Percentiles rank a stretch among this genome's conserved stretches.
These are phyloP conservation scores for Penicillium psychrosexuale DNA, from an alignment of 2,329 filamentous ascomycete species.

Conservation along the genomic window DNA sequence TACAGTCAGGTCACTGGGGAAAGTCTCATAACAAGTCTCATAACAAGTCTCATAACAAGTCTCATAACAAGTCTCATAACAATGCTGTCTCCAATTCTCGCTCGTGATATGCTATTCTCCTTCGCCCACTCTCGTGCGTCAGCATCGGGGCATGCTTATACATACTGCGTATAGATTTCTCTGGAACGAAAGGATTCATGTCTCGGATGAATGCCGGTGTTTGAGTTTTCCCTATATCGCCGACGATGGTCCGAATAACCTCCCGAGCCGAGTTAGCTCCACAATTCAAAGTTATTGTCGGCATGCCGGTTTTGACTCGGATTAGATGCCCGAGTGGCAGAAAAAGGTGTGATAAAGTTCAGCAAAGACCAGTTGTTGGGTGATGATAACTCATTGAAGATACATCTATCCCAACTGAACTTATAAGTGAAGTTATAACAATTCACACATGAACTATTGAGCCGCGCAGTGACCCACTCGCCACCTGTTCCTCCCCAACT, in stretches of 20 bases:
- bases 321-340: background rate
- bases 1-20: background rate
- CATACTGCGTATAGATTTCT: background rate
- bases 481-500: background rate
- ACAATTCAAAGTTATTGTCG: background rate
- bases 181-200: background rate
- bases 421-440: too few relatives aligned
- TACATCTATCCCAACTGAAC: background rate
- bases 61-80: too few relatives aligned
- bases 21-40: too few relatives aligned
- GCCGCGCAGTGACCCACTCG: background rate
- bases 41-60: too few relatives aligned
- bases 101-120: background rate
- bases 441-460: background rate
- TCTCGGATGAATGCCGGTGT: constrained; percentile 10
- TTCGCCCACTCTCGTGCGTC: background rate
- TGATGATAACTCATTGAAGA: too few relatives aligned
- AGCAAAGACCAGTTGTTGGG: too few relatives aligned
- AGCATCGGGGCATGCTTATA: background rate
- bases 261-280: constrained; percentile 14
- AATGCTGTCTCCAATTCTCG: background rate
- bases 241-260: constrained; percentile 21
- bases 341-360: too few relatives aligned
- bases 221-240: constrained; percentile 8
- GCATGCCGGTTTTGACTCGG: constrained; percentile 15